Conservation (phyloP, 768 basidiomycete species). For the Infundibulicybe gibba region DNA sequence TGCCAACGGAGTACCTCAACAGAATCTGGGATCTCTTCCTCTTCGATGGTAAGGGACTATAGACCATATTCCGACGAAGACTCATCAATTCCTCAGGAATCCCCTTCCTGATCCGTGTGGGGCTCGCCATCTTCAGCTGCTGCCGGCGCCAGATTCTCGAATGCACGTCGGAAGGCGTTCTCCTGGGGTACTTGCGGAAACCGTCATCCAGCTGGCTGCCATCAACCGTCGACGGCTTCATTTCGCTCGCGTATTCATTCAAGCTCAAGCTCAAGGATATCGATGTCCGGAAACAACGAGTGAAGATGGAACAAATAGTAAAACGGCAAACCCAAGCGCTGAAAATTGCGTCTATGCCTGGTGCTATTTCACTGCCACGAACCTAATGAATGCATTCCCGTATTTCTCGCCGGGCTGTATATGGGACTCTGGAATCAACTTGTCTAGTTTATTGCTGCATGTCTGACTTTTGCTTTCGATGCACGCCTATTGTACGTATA, state of each 20-base stretch:
- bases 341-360: slow-evolving; percentile 19
- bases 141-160: slow-evolving; percentile 60
- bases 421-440: no score
- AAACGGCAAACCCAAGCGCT: slow-evolving; percentile 53
- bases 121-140: slow-evolving; percentile 58
- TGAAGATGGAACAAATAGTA: slow-evolving; percentile 72
- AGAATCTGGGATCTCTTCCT: slow-evolving; percentile 84
- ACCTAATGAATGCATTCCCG: no score
- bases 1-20: slow-evolving; percentile 63
- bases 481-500: no score
- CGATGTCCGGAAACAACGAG: slow-evolving; percentile 69
- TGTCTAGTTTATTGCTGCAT: no score
- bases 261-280: slow-evolving; percentile 83
- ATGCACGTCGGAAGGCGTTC: slow-evolving; percentile 38
- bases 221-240: slow-evolving; percentile 56
- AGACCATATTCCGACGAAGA: no score
- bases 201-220: slow-evolving; percentile 56
- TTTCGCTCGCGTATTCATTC: slow-evolving; percentile 57
- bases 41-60: slow-evolving; percentile 59
- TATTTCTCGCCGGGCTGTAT: no score
- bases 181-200: slow-evolving; percentile 43
- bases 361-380: slow-evolving; percentile 21
- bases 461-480: no score
- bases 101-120: slow-evolving; percentile 72
- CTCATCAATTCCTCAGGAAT: slow-evolving; percentile 42